Evolutionary conservation across 139 green algal species (phyloP), one percentile per base, ranked within the genome.

Genomic region (Tetradesmus lagerheimii): DNA sequence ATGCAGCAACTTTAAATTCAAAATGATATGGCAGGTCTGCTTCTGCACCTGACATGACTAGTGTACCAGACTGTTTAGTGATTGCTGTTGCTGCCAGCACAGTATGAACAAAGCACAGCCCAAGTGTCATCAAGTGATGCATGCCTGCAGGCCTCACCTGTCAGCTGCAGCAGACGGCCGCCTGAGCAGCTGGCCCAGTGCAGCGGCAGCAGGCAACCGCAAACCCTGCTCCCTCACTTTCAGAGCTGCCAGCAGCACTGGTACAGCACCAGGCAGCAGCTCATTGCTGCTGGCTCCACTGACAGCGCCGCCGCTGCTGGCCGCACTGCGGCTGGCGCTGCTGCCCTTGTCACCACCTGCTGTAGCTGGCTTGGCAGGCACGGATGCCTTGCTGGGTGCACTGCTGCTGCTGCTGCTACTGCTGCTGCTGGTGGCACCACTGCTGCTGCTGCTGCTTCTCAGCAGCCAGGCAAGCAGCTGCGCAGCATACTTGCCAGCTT

Each of bases 181-280:
- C n/a, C 29, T 38, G 27, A 77, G 34, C 27, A 87, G 9, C 11
- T 87, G 82, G 4, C 82, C 82, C 82, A 87, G 82, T 35, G 82
- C 82, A 75, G 53, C 82, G 15, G 82, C 82, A 53, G 64, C 82
- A 50, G 50, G 47, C 82, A 87, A 31, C 35, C 82, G 50, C 6
- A 87, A 50, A 77, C 34, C 31, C 35, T 45, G 31, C 47, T 76
- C 47, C 47, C 37, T 87, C 50, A 87, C 11, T 31, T 39, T 45
- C 11, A 87, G 35, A 34, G 35, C 53, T 34, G 20, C 50, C 29
- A 87, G 50, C 82, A 87, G 34, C 53, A 87, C 82, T 12, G 35
- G 29, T 12, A 77, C 82, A 57, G 82, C 34, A 57, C 50, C n/a
- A 31, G 1, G 35, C 38, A 62, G 16, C 79, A 84, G 16, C 37